Conservation (phyloP, 257 asterid genomes). For the Knoxia roxburghii region DNA sequence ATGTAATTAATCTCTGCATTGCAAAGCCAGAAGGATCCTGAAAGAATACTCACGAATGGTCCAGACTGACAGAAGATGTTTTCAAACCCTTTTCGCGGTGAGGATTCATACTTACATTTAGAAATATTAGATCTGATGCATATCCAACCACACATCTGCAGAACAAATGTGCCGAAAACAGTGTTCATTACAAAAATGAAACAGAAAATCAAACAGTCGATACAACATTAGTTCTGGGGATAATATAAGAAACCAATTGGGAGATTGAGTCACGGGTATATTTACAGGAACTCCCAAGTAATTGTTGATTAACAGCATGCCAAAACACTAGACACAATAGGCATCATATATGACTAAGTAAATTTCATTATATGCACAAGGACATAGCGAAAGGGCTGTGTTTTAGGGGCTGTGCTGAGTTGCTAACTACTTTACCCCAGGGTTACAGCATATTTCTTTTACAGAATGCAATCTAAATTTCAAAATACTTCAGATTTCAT, state of each 20-base stretch:
- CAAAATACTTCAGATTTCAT: not conserved
- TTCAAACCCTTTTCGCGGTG: slow-evolving; percentile 71
- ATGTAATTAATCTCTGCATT: not conserved
- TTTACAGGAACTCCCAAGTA: no score
- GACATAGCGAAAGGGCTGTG: no score
- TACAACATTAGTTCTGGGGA: no score
- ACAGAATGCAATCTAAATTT: not conserved
- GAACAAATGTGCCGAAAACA: slow-evolving; percentile 11
- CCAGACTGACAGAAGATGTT: slow-evolving; percentile 66
- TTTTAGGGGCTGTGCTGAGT: no score
- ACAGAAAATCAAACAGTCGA: not conserved
- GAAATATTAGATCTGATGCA: slow-evolving; percentile 83
- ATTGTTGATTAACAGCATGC: no score
- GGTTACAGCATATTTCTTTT: not conserved
- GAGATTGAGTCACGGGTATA: not conserved
- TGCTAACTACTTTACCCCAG: no score
- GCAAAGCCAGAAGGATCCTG: slow-evolving; percentile 9
- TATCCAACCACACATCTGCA: slow-evolving; percentile 88
- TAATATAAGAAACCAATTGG: not conserved
- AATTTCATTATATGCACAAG: not conserved
- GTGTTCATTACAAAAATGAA: slow-evolving; percentile 8
- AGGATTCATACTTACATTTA: slow-evolving; percentile 70
- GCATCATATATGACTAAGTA: no score
- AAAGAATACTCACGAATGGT: slow-evolving; percentile 83
- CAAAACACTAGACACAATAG: not conserved